Evolutionary conservation across 2,329 filamentous ascomycete genomes (phyloP), one percentile per base, ranked within the genome.

Genomic region (Exophiala bonariae): DNA sequence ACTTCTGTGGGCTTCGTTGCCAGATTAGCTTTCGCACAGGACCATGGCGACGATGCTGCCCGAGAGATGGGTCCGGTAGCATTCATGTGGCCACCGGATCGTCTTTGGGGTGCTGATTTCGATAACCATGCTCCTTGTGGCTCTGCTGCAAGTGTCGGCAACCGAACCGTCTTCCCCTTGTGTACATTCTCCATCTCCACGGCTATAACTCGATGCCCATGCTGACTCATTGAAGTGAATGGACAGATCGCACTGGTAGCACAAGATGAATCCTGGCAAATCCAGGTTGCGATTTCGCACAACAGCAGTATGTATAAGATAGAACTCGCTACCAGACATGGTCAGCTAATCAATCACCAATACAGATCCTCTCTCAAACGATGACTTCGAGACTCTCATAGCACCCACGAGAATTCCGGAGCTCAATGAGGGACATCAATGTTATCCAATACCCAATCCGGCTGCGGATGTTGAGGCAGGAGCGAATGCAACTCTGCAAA

Each of bases 41-140:
- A 45, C 5, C 50, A 52, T 49, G 50, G 44, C 31, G 50, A 60
- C 5, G 61, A 58, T 35, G 53, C 55, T n/a, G 18, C 32, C 11
- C 42, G 58, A 31, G 56, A 63, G 11, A 79, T 79, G 75, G 80
- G 79, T 9, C 79, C 79, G 6, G 78, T 79, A 16, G 78, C 76
- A 8, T 81, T 84, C 60, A 67, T 83, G 63, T 84, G 80, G 80
- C 81, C 80, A 3, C 60, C 69, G 11, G 79, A 83, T 62, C 70
- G 80, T 41, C 66, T 68, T 32, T 85, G 80, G 79, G 69, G 69
- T 40, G 76, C 73, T 22, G 68, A 70, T 10, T 64, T 72, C 30
- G 80, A 83, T 58, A 82, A 82, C 57, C 76, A 62, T 4, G 69
- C 73, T 5, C 81, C 81, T 0, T 84, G 81, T 57, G 80, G 81